Percentiles rank a stretch among this genome's conserved stretches.
Evolutionary conservation across 352 stramenopile species (phyloP).

Genomic region (Globisporangium cylindrosporum): DNA sequence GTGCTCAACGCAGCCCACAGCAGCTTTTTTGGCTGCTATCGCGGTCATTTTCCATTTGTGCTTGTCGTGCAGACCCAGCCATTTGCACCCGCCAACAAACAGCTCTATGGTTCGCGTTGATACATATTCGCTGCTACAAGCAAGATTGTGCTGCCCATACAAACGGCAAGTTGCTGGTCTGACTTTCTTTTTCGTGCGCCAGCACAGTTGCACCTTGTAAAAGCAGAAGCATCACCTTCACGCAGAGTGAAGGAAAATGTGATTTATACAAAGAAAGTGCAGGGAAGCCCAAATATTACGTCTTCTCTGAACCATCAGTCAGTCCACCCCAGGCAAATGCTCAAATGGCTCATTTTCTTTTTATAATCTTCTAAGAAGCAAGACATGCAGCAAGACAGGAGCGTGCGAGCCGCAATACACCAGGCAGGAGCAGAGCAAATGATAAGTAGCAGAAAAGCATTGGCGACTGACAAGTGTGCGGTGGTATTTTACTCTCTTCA

Average conservation of each 20-base stretch:
- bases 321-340: not conserved
- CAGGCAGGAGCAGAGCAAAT: not conserved
- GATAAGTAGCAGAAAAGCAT: not conserved
- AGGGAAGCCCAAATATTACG: not conserved
- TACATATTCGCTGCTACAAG: not conserved
- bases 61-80: not conserved
- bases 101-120: not conserved
- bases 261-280: constrained; percentile 17
- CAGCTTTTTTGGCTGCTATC: not conserved
- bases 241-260: constrained; percentile 1
- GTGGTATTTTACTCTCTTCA: not conserved
- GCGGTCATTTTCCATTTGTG: not conserved
- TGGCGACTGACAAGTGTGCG: not conserved
- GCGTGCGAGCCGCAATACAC: too few species aligned
- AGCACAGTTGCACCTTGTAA: constrained; percentile 12
- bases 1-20: not conserved
- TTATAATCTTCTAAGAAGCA: constrained; percentile 4
- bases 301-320: constrained; percentile 3
- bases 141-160: not conserved
- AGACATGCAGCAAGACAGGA: not conserved
- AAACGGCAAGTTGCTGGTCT: constrained; percentile 4
- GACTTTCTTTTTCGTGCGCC: not conserved
- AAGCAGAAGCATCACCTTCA: constrained; percentile 1
- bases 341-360: not conserved
- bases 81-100: not conserved